Evolutionary conservation across 1,284 basidiomycete species (phyloP), one percentile per base, ranked within the genome.

Genomic region (Retiboletus flavoniger): DNA sequence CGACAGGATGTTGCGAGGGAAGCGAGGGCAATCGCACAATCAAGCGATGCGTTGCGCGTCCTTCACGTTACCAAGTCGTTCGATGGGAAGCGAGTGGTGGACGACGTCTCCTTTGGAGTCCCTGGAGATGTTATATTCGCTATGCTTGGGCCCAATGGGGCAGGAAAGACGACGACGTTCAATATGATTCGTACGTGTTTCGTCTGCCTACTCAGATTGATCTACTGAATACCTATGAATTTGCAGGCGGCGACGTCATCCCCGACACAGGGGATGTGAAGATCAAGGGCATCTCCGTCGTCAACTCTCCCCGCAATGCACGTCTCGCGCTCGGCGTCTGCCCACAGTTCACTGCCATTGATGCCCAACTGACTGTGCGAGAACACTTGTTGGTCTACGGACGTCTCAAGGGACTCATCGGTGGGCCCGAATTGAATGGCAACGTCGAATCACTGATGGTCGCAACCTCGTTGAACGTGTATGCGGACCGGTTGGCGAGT

Each of bases 291-390:
- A 73, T 77, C 29, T 91, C 88, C 1, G 81, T 89, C 35, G 73
- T 87, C 19, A 72, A 75, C 26, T 75, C 83, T 53, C 81, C 87
- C 0, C 80, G 80, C 34, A 74, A 70, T 4, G 87, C 89, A 29
- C 78, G 87, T 43, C 76, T 85, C 5, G 77, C 80, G 5, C 79
- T 92, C 7, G 89, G 89, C 2, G 87, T 92, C 39, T 91, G 88
- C 64, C 90, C 89, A 0, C 90, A 93, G 60, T 89, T 91, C 71
- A 90, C 89, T 5, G 89, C 90, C 0, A 88, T 92, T 54, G 91
- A 92, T 58, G 75, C 82, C 6, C 83, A 89, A 58, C 71, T 93
- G 45, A 91, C 86, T 3, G 90, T 91, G 14, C 77, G 83, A 28
- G 85, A 93, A 65, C 90, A 93, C 63, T 73, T 93, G 35, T 56